Evolutionary conservation across 331 rosid species (phyloP).

Genomic region (Malus hybrid): DNA sequence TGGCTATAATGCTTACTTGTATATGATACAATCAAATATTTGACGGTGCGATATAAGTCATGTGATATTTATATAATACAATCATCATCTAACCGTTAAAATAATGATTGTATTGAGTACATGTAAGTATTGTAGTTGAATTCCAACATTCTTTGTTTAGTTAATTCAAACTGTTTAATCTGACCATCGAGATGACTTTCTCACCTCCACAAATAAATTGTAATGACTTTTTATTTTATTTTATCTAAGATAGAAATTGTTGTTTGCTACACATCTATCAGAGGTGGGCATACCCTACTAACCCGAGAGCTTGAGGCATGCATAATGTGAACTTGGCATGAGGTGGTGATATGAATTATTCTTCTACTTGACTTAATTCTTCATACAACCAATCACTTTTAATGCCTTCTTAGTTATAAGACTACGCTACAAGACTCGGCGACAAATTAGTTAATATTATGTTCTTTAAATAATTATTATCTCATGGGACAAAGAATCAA

Average conservation of each 20-base stretch:
- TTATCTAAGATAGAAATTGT: no score
- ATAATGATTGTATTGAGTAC: neutral
- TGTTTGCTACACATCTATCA: no score
- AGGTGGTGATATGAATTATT: no score
- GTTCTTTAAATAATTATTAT: no score
- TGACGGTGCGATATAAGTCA: neutral
- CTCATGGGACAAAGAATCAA: neutral
- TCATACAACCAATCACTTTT: no score
- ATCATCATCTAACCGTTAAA: neutral
- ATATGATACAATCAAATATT: neutral
- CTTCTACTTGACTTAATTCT: no score
- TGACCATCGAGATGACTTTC: neutral
- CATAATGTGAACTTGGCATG: neutral
- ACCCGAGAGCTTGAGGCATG: no score
- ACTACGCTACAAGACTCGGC: no score
- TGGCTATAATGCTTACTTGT: neutral
- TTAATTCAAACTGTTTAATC: neutral
- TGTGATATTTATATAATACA: no score
- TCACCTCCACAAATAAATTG: neutral
- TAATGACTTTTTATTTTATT: neutral
- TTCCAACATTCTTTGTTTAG: neutral
- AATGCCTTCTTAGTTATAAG: no score
- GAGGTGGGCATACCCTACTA: no score
- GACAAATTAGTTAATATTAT: no score
- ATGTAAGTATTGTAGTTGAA: neutral